A percentile compares a stretch with the other conserved stretches of the same genome.
phyloP scores from a whole-genome alignment of 441 rosid species.

The Brassica balearica region DNA sequence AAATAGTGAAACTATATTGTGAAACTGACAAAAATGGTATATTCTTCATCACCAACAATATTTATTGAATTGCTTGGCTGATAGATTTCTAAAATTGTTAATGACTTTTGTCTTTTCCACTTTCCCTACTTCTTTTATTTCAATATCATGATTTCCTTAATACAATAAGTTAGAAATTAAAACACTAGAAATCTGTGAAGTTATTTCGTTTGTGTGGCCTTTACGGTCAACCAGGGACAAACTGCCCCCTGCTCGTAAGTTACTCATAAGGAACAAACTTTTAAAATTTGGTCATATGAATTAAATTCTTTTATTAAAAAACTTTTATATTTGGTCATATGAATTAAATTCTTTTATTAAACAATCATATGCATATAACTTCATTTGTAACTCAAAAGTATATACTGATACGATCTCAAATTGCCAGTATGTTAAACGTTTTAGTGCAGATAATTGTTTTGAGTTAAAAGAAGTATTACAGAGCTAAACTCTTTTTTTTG shows the following conservation, averaged over 20 bases:
- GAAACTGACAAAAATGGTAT: not conserved
- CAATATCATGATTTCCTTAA: not conserved
- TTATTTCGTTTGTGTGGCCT: constrained; percentile 35
- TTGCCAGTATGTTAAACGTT: not conserved
- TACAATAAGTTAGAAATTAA: not conserved
- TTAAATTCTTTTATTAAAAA: not conserved
- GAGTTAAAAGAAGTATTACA: not conserved
- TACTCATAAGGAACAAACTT: constrained; percentile 21
- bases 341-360: not conserved
- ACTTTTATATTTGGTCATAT: too few species aligned
- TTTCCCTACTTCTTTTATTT: not conserved
- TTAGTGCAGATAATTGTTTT: not conserved
- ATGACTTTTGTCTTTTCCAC: not conserved
- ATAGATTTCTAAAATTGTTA: not conserved
- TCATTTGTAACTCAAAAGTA: constrained; percentile 18
- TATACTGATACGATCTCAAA: constrained; percentile 5
- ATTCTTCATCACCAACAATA: not conserved
- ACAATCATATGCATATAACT: constrained; percentile 14
- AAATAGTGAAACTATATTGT: not conserved
- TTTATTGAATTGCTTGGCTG: not conserved
- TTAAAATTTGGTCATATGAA: not conserved
- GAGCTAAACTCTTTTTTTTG: not conserved
- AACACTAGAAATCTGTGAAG: not conserved
- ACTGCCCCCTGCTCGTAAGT: constrained; percentile 30
- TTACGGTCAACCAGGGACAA: constrained; percentile 33